These are phyloP conservation scores for Chondrostereum purpureum DNA, from an alignment of 1,284 basidiomycete species.

Conservation along the genomic window DNA sequence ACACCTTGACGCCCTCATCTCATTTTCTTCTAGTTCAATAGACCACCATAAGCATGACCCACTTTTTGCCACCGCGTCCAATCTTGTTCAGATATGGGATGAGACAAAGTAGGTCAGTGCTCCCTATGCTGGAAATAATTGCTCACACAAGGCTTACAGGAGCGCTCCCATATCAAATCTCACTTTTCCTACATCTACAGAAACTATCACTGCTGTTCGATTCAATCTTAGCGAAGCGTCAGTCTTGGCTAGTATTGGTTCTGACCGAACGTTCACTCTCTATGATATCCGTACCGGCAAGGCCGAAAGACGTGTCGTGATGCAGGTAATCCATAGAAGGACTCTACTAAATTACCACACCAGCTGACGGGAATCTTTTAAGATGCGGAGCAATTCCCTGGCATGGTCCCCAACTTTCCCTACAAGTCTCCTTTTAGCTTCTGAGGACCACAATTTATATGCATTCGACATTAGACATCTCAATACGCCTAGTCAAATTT, in stretches of 20 bases:
- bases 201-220: conserved; percentile 81
- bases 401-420: conserved; percentile 97
- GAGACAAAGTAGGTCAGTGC: conserved; percentile 68
- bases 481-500: conserved; percentile 82
- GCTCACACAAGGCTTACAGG: conserved; percentile 25
- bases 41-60: conserved; percentile 88
- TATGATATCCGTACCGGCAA: conserved; percentile 97
- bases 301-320: conserved; percentile 84
- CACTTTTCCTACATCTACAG: conserved; percentile 76
- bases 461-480: conserved; percentile 95
- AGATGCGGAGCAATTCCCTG: conserved; percentile 85
- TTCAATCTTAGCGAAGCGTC: conserved; percentile 95
- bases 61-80: conserved; percentile 91
- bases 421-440: conserved; percentile 85
- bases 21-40: conserved; percentile 83
- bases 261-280: conserved; percentile 90
- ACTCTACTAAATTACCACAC: too few relatives aligned
- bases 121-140: conserved; percentile 2
- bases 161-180: conserved; percentile 76
- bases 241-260: conserved; percentile 89
- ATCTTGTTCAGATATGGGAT: conserved; percentile 95
- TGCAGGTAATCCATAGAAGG: conserved; percentile 80
- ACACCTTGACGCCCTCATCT: too few relatives aligned
- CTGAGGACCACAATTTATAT: conserved; percentile 98
- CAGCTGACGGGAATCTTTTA: too few relatives aligned